Base-by-base conservation (phyloP, 2,329 filamentous ascomycete species). In the Epichloe hybrida region DNA sequence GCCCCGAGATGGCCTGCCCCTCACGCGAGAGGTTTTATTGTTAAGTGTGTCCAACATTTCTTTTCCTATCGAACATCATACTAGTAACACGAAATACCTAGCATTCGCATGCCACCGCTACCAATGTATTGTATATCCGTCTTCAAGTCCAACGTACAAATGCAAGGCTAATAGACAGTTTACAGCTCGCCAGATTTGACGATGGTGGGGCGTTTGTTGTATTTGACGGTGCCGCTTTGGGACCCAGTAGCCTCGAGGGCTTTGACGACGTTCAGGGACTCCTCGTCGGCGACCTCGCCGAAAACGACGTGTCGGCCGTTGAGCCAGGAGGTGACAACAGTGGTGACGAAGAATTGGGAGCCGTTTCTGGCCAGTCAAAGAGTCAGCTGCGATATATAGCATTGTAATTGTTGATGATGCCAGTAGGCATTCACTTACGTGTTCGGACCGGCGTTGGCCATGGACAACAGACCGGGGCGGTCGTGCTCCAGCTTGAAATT, bases 321-420 rank as follows among this genome's bases (percentile, higher is more conserved):
- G 60, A 93, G 77, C 77, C 95, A 95, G 51, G 83, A 83, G 54
- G 93, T 97, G 54, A 83, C 78, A 48, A 95, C 88, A 51, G 91
- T 97, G 63, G 91, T 97, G 67, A 97, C 75, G 77, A 97, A 97
- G 79, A 97, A 97, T 72, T 97, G 91, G 48, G 88, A 95, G 63
- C 93, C 93, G 74, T 98, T 98, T 69, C 93, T 95, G 15, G 3
- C 11, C 4, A 39, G 41, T 27, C 21, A 46, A 13, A 31, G 15
- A 13, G 41, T 43, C 21, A 43, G 41, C 13, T n/a, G 7, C 42
- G 20, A 8, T 44, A 4, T 44, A 15, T 9, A 44, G 27, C 42
- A 34, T n/a, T 8, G 27, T 27, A 1, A 23, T 17, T 15, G 27
- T 20, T 43, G 23, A 3, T 42, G 7, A 42, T 31, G 9, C 7